Conservation (phyloP, 495 filamentous ascomycete genomes). For the Neurospora sp. region DNA sequence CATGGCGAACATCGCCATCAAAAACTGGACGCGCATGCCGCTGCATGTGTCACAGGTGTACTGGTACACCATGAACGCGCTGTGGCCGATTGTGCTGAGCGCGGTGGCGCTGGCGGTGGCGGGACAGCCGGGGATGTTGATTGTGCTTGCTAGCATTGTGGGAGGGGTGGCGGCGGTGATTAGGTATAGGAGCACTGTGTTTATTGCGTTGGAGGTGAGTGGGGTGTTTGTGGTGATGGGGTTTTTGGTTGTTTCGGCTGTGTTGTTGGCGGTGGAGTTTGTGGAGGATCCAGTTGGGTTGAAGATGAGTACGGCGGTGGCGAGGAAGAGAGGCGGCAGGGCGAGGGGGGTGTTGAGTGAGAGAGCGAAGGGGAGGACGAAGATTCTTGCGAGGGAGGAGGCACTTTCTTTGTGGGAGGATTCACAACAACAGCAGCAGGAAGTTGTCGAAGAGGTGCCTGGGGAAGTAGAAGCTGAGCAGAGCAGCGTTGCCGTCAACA, state of each 20-base stretch:
- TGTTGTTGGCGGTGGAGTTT: conserved; percentile 11
- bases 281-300: conserved; percentile 8
- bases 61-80: background rate
- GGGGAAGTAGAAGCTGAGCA: background rate
- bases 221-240: conserved; percentile 16
- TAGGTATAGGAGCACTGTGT: conserved; percentile 15
- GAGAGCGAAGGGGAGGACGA: background rate
- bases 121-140: conserved; percentile 12
- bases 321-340: background rate
- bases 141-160: background rate
- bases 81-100: conserved; percentile 4
- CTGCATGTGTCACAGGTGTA: conserved; percentile 8
- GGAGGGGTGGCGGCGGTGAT: conserved; percentile 10
- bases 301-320: background rate
- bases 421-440: background rate
- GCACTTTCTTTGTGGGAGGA: background rate
- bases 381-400: background rate
- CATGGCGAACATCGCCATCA: background rate
- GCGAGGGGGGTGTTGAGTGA: background rate
- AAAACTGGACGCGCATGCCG: conserved; percentile 3
- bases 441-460: background rate
- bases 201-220: conserved; percentile 20
- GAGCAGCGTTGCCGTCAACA: background rate
- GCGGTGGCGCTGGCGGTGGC: conserved; percentile 1
- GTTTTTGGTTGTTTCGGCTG: background rate